phyloP scores from a whole-genome alignment of 2,329 filamentous ascomycete genomes.

The Sarocladium oryzae region DNA sequence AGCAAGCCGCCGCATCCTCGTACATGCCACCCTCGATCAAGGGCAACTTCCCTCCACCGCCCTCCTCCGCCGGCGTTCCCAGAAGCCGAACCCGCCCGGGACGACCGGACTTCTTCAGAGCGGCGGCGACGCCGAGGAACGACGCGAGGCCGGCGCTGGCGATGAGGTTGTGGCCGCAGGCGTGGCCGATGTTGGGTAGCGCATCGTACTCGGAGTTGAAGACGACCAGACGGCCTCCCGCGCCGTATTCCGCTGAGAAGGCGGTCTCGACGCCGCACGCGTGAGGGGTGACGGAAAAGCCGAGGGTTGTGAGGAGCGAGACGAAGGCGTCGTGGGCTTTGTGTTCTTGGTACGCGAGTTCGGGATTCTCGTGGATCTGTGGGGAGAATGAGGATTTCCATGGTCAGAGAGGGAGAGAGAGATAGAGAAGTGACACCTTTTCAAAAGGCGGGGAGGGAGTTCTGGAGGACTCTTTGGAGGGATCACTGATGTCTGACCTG shows the following conservation, averaged over 20 bases:
- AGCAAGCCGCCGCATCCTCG: slow-evolving; percentile 17
- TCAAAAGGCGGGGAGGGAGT: background rate
- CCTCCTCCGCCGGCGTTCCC: slow-evolving; percentile 37
- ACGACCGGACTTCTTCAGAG: slow-evolving; percentile 20
- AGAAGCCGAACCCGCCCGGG: slow-evolving; percentile 31
- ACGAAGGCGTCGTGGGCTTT: slow-evolving; percentile 21
- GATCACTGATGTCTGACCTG: background rate
- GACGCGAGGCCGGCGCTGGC: slow-evolving; percentile 31
- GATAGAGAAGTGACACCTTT: background rate
- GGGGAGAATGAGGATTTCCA: background rate
- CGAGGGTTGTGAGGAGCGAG: slow-evolving; percentile 16
- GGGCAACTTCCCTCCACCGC: slow-evolving; percentile 31
- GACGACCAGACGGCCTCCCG: slow-evolving; percentile 25
- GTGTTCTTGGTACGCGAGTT: slow-evolving; percentile 22
- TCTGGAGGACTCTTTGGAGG: background rate
- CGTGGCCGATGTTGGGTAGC: slow-evolving; percentile 36
- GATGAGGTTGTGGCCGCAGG: slow-evolving; percentile 40
- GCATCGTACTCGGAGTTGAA: slow-evolving; percentile 38
- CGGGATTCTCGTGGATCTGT: slow-evolving; percentile 21
- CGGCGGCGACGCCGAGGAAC: slow-evolving; percentile 29
- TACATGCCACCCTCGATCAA: slow-evolving; percentile 19
- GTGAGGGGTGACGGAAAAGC: slow-evolving; percentile 21
- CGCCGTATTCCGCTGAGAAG: slow-evolving; percentile 23
- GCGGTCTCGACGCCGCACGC: slow-evolving; percentile 27
- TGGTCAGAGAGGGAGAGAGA: background rate